Evolutionary conservation across 768 basidiomycete genomes (phyloP), one percentile per base, ranked within the genome.

Genomic region (Suillus occidentalis): DNA sequence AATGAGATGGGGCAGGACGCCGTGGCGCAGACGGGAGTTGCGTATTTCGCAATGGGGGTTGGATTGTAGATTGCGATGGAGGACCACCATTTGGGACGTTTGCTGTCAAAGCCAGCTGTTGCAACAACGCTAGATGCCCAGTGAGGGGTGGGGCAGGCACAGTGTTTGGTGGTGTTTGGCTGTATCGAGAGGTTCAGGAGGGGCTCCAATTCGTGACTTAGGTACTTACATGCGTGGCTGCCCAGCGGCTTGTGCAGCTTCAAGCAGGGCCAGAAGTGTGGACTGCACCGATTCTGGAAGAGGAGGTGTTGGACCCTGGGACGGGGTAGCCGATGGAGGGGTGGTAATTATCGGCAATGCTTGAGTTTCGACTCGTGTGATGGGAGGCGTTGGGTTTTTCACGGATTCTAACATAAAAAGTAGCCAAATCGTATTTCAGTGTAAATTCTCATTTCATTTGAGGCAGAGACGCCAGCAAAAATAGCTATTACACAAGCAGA

Each of bases 21-120:
- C 56, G 57, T 61, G 67, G 63, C 9, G 71, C 67, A 69, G 73
- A 70, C 62, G 69, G 65, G 28, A 52, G 49, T 57, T 25, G 56
- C 5, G 22, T 10, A 58, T 25, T 39, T 58, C 9, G 56, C 22
- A 58, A 39, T 8, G 37, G 49, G 28, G 13, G 37, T 12, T 39
- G 43, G 16, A 37, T 16, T 62, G 28, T 73, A 63, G 73, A 68
- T 22, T 70, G 68, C 2, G 71, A 68, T 31, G 63, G 60, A 7
- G 69, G 57, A 61, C 71, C 78, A 63, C 66, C 77, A 64, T 25
- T 75, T 81, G 69, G 70, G 47, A 75, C 73, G 66, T 78, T 82
- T 49, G 88, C 85, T 70, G 85, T 84, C 71, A 87, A 86, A 61
- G 90, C 83, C 73, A 94, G 83, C 73, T 92, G 91, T 72, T 92